Evolutionary conservation across 176 grass and related monocot genomes (phyloP).

Genomic region (Triticum dicoccoides): DNA sequence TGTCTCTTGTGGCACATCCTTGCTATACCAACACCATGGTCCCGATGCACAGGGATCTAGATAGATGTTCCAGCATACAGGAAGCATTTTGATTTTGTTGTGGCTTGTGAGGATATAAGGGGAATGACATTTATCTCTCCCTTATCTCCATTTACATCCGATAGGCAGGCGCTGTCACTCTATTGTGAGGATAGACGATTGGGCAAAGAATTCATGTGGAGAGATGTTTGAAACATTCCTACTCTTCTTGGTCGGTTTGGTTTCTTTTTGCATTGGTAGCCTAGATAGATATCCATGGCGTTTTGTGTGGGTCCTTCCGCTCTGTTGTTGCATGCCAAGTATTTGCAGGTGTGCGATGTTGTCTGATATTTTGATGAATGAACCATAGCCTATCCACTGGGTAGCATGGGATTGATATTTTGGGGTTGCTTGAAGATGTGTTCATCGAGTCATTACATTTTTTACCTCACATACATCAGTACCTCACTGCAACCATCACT

Average conservation of each 20-base stretch:
- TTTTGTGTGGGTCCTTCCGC: not conserved
- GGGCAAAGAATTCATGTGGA: not conserved
- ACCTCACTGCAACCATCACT: not conserved
- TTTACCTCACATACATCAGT: not conserved
- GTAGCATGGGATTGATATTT: not conserved
- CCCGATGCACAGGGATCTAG: constrained; percentile 43
- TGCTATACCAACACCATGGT: constrained; percentile 76
- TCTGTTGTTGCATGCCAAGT: not conserved
- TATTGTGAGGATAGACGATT: not conserved
- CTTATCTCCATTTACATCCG: constrained; percentile 75
- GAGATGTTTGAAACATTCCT: not conserved
- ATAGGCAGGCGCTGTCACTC: constrained; percentile 4
- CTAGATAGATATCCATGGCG: not conserved
- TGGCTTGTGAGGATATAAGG: constrained; percentile 55
- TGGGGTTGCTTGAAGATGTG: not conserved
- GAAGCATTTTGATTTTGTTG: constrained; percentile 51
- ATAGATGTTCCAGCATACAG: constrained; percentile 36
- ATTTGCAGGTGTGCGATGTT: constrained; percentile 34
- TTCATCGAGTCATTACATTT: not conserved
- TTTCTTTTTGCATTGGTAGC: not conserved
- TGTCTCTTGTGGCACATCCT: constrained; percentile 62
- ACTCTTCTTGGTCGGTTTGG: not conserved
- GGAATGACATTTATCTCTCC: constrained; percentile 58
- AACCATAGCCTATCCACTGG: too few species aligned
- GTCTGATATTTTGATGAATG: not conserved